A percentile compares a stretch with the other conserved stretches of the same genome.
These are phyloP conservation scores for Ustilago hordei DNA, from an alignment of 1,284 basidiomycete species.

Conservation along the genomic window DNA sequence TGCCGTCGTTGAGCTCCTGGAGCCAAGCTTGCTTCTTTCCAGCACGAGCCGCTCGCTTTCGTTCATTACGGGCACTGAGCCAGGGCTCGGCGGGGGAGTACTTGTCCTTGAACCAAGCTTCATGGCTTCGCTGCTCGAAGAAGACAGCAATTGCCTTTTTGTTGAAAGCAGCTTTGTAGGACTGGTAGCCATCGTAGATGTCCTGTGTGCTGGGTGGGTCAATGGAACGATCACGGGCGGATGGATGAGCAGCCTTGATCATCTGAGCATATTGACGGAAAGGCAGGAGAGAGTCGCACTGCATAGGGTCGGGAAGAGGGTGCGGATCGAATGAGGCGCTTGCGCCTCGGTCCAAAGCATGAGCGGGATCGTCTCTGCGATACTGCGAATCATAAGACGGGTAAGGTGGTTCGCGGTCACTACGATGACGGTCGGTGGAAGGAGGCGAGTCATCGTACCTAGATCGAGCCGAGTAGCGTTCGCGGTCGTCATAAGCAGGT, in stretches of 20 bases:
- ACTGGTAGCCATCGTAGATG: slow-evolving; percentile 60
- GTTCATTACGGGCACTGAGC: slow-evolving; percentile 30
- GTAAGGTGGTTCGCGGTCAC: slow-evolving; percentile 28
- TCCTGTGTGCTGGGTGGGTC: slow-evolving; percentile 50
- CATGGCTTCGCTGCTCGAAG: slow-evolving; percentile 56
- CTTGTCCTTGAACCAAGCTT: slow-evolving; percentile 65
- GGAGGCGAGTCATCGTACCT: slow-evolving; percentile 38
- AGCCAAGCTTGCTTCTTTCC: slow-evolving; percentile 62
- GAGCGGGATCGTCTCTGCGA: slow-evolving; percentile 26
- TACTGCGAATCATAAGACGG: slow-evolving; percentile 30
- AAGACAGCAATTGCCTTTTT: slow-evolving; percentile 54
- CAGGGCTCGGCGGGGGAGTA: slow-evolving; percentile 50
- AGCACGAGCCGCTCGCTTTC: slow-evolving; percentile 51
- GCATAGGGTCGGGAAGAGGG: slow-evolving; percentile 43
- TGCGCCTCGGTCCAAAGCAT: slow-evolving; percentile 9
- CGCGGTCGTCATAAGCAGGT: slow-evolving; percentile 32
- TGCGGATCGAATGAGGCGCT: slow-evolving; percentile 15
- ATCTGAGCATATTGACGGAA: slow-evolving; percentile 58
- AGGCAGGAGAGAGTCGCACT: slow-evolving; percentile 49
- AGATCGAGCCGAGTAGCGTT: slow-evolving; percentile 41
- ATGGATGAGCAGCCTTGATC: slow-evolving; percentile 48
- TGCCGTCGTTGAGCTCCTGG: slow-evolving; percentile 52
- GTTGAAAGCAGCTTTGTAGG: slow-evolving; percentile 57
- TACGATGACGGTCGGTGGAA: slow-evolving; percentile 20
- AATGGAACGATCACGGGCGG: slow-evolving; percentile 45